Evolutionary conservation across 2,329 filamentous ascomycete genomes (phyloP).

Genomic region (Xylaria multiplex): DNA sequence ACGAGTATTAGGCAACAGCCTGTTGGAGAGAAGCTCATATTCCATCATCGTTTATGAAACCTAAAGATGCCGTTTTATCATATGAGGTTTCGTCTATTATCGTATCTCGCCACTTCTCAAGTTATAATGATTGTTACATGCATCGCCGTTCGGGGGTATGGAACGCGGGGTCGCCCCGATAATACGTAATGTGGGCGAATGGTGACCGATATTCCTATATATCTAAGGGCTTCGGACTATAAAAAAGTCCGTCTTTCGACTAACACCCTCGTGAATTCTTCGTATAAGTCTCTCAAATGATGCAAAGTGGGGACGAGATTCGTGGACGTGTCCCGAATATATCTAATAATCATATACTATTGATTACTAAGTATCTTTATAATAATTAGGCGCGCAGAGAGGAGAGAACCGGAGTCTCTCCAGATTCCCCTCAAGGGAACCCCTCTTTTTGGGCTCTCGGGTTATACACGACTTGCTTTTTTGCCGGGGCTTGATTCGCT

Average conservation of each 20-base stretch:
- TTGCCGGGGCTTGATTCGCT: conserved; percentile 7
- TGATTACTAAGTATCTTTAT: neutral
- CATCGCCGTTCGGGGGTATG: neutral
- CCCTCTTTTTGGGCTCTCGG: neutral
- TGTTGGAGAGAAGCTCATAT: neutral
- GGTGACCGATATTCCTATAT: neutral
- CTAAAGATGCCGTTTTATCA: neutral
- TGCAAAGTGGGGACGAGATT: neutral
- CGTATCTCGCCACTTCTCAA: neutral
- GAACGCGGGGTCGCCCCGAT: no score
- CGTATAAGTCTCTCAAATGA: neutral
- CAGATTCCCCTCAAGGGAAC: neutral
- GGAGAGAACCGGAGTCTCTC: conserved; percentile 7
- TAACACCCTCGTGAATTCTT: neutral
- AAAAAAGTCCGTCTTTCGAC: neutral
- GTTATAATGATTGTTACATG: neutral
- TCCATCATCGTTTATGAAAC: neutral
- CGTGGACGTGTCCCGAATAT: neutral
- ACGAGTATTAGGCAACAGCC: neutral
- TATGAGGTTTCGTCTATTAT: neutral
- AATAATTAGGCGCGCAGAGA: neutral
- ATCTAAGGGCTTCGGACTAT: neutral
- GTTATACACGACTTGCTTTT: neutral
- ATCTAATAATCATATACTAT: neutral
- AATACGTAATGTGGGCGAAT: neutral